Conservation (phyloP, 257 asterid genomes). For the Ehretia macrophylla region DNA sequence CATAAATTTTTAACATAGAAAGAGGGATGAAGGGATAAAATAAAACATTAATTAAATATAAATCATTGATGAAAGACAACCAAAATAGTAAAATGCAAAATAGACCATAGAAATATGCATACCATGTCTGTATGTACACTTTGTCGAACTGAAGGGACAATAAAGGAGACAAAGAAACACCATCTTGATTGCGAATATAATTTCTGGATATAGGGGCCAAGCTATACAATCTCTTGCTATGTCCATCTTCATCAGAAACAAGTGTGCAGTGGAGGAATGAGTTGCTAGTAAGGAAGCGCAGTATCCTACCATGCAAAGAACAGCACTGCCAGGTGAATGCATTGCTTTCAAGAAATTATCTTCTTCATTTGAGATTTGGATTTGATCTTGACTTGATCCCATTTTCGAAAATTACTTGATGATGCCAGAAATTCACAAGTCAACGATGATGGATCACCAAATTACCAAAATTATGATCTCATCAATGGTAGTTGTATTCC, state of each 20-base stretch:
- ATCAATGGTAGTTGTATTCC: too few species aligned
- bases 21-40: too few species aligned
- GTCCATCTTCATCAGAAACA: neutral
- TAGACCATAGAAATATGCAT: neutral
- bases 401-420: neutral
- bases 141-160: conserved; percentile 12
- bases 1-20: too few species aligned
- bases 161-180: conserved; percentile 4
- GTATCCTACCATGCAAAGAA: conserved; percentile 17
- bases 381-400: neutral
- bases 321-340: conserved; percentile 2
- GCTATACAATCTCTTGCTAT: conserved; percentile 8
- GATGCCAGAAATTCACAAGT: too few species aligned
- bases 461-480: too few species aligned
- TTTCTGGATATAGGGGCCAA: conserved; percentile 9
- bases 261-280: conserved; percentile 5
- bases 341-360: conserved; percentile 15
- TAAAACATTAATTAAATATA: too few species aligned
- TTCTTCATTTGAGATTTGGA: conserved; percentile 7
- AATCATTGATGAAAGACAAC: neutral
- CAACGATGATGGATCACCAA: too few species aligned
- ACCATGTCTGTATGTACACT: conserved; percentile 30
- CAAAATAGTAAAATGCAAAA: too few species aligned
- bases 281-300: conserved; percentile 13
- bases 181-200: conserved; percentile 8